Base-by-base conservation (phyloP, 345 rosid species). In the Balakata baccata region DNA sequence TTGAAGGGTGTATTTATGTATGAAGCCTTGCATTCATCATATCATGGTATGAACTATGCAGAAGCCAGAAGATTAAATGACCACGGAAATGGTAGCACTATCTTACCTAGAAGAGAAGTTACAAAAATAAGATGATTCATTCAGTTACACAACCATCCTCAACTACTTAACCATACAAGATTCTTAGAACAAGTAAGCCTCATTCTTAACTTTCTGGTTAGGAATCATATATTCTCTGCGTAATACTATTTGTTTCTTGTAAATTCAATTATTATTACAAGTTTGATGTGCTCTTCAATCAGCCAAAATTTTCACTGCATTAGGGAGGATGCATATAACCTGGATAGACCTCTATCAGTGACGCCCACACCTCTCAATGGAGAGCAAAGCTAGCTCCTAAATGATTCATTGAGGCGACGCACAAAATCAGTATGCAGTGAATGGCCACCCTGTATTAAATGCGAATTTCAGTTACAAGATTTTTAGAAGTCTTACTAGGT, bases 391-490 rank as follows among this genome's bases (percentile, higher is more conserved):
- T 53, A 63, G 58, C 25, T 22, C 53, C 69, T 56, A 39, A 65
- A 59, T n/a, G 43, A 47, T 38, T 76, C 77, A 69, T 38, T 70
- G 17, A 89, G 65, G 65, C 54, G 65, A 65, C 86, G 86, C 0
- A 77, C 75, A 71, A 88, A 88, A 74, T 29, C 85, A 58, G 84
- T 70, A 77, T 90, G 88, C 47, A 84, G 81, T 7, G 89, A 73
- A 68, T 88, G 95, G 20, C 89, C 87, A 3, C 87, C 91, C 90
- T 90, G 88, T 67, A 66, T 18, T 71, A 69, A 7, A 64, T 39
- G 69, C 74, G 75, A 7, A 64, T 20, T 63, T 25, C 51, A 13
- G 38, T 75, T 16, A 67, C 65, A 57, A 74, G 70, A 22, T 68
- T 39, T 46, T 2, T 49, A 29, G 37, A 64, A 72, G 5, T 25